Evolutionary conservation across 1,284 basidiomycete species (phyloP), one percentile per base, ranked within the genome.

Genomic region (Naganishia sp.): DNA sequence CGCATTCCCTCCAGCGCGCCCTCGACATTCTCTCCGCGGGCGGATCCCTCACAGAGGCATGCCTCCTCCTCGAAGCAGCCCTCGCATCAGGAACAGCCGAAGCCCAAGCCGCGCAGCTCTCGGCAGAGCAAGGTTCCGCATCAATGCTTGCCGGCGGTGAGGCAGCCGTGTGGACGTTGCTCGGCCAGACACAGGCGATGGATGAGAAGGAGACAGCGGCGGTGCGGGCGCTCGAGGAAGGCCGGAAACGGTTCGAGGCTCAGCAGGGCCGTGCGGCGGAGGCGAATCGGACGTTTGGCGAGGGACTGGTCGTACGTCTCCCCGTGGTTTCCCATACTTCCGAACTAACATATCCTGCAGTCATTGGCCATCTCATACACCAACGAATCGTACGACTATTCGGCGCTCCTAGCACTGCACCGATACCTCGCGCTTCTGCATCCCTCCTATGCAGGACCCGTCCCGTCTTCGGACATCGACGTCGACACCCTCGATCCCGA

Each of bases 361-460:
- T 92, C 92, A 5, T 85, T 99, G 21, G 94, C 96, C 3, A 95
- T 98, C 71, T 93, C 92, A 5, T 99, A 93, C 79, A 97, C 94
- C 54, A 99, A 99, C 76, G 96, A 99, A 81, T 88, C 88, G 0
- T 90, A 89, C 74, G 95, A 99, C 73, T 84, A 89, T 7, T 93
- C 89, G 1, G 90, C 95, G 1, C 87, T 97, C 74, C 82, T 88
- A 1, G 94, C 90, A 80, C 85, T 99, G 28, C 85, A 96, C 67
- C 88, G 89, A 57, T 98, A 94, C 88, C 83, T 99, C 53, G 81
- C 82, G 57, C 85, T 89, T 35, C 86, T 88, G 25, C 92, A 91
- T 78, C 94, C 94, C 0, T 80, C 81, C 1, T 81, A 85, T 58
- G 74, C 74, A 7, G 83, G 83, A 11, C 70, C 71, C 6, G 74